Evolutionary conservation across 2,329 filamentous ascomycete genomes (phyloP).

Genomic region (Trichoderma oligosporum): DNA sequence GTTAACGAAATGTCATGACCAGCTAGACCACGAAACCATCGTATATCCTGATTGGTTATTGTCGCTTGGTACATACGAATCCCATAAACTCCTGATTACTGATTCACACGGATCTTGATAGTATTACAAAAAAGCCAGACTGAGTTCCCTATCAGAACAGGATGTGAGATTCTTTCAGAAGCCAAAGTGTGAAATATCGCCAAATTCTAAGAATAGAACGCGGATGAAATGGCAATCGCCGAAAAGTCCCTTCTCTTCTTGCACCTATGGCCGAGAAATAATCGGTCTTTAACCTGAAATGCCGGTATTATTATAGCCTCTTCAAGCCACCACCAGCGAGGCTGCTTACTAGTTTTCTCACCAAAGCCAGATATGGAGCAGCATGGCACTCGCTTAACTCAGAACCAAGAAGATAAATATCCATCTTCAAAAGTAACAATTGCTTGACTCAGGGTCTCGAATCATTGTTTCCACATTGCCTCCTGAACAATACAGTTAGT

Average conservation of each 20-base stretch:
- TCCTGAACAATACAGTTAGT: no score
- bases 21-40: conserved; percentile 22
- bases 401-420: no score
- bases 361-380: no score
- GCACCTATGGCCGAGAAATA: background rate
- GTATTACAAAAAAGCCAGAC: background rate
- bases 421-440: no score
- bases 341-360: conserved; percentile 12
- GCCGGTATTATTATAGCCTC: background rate
- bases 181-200: no score
- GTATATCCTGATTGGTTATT: conserved; percentile 12
- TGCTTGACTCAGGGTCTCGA: no score
- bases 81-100: background rate
- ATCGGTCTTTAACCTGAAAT: background rate
- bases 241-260: no score
- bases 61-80: background rate
- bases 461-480: no score
- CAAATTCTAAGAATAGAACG: background rate
- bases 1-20: conserved; percentile 22
- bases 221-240: no score
- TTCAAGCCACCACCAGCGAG: background rate
- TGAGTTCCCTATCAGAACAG: background rate
- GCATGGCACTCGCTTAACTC: no score
- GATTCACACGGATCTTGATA: background rate
- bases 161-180: background rate